phyloP scores from a whole-genome alignment of 345 rosid species.

The Arabidopsis suecica region DNA sequence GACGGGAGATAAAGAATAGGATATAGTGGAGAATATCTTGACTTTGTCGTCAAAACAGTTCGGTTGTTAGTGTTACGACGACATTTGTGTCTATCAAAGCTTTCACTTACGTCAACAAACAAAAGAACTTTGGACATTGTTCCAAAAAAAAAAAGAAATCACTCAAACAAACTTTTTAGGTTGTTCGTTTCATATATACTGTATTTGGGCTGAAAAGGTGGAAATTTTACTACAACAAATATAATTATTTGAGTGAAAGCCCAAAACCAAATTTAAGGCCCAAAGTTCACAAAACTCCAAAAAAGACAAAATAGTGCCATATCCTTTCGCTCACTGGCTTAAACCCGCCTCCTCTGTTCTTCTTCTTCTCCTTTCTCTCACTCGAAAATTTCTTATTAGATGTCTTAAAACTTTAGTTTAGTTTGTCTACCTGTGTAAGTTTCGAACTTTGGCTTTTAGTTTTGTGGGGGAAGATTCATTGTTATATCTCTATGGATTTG shows the following conservation, averaged over 20 bases:
- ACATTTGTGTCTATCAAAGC: slow-evolving; percentile 32
- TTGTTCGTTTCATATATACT: too few species aligned
- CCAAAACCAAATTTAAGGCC: slow-evolving; percentile 33
- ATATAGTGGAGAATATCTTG: slow-evolving; percentile 43
- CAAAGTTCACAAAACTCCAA: slow-evolving; percentile 31
- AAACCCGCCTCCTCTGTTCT: slow-evolving; percentile 39
- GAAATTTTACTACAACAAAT: too few species aligned
- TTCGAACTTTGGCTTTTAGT: slow-evolving; percentile 1
- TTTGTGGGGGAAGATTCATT: slow-evolving; percentile 12
- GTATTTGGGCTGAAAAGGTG: too few species aligned
- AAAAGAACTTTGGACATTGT: too few species aligned
- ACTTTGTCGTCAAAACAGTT: slow-evolving; percentile 47
- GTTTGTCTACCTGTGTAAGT: neutral
- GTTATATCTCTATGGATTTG: slow-evolving; percentile 54
- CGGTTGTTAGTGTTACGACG: slow-evolving; percentile 23
- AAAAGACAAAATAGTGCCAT: slow-evolving; percentile 30
- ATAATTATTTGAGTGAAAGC: neutral
- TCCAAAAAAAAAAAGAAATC: too few species aligned
- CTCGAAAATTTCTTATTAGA: neutral
- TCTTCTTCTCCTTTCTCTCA: slow-evolving; percentile 17
- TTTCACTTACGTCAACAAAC: slow-evolving; percentile 26
- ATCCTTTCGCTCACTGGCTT: slow-evolving; percentile 32
- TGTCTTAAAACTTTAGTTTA: neutral
- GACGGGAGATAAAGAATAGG: slow-evolving; percentile 39
- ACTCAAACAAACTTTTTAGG: too few species aligned